phyloP scores from a whole-genome alignment of 192 early-diverging fungal species.

The Spizellomyces sp. region DNA sequence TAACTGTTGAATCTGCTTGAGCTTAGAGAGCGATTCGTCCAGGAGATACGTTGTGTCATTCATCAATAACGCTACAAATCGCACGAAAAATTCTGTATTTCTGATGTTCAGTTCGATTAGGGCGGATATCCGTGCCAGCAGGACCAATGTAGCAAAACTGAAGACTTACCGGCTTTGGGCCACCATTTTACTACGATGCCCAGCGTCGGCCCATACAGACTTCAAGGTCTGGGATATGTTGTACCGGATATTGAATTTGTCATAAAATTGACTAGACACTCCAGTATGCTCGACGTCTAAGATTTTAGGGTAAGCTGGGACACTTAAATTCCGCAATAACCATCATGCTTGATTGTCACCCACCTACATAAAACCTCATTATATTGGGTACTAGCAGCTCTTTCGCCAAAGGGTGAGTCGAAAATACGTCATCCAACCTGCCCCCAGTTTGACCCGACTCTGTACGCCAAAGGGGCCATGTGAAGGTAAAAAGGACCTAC shows the following conservation, averaged over 20 bases:
- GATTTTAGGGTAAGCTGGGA: not conserved
- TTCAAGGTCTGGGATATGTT: slow-evolving; percentile 93
- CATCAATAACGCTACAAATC: slow-evolving; percentile 89
- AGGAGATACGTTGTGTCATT: slow-evolving; percentile 94
- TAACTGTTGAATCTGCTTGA: slow-evolving; percentile 80
- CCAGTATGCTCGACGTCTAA: slow-evolving; percentile 94
- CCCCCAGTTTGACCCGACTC: slow-evolving; percentile 38
- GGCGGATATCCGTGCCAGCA: too few species aligned
- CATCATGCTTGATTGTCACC: slow-evolving; percentile 12
- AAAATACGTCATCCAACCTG: slow-evolving; percentile 57
- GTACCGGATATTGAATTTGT: slow-evolving; percentile 98
- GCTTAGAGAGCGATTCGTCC: slow-evolving; percentile 88
- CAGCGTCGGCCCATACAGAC: slow-evolving; percentile 71
- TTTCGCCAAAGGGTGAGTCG: slow-evolving; percentile 75
- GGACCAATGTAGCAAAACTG: not conserved
- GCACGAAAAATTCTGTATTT: slow-evolving; percentile 78
- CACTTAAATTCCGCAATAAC: too few species aligned
- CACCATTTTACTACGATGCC: slow-evolving; percentile 70
- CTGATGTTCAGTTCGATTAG: slow-evolving; percentile 17
- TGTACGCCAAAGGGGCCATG: slow-evolving; percentile 63
- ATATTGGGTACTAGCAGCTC: slow-evolving; percentile 78
- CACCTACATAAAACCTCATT: slow-evolving; percentile 90
- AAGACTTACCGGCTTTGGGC: slow-evolving; percentile 56
- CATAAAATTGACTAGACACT: slow-evolving; percentile 90
- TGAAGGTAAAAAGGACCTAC: slow-evolving; percentile 81